Evolutionary conservation across 495 filamentous ascomycete species (phyloP).

Genomic region (Podospora fimiseda): DNA sequence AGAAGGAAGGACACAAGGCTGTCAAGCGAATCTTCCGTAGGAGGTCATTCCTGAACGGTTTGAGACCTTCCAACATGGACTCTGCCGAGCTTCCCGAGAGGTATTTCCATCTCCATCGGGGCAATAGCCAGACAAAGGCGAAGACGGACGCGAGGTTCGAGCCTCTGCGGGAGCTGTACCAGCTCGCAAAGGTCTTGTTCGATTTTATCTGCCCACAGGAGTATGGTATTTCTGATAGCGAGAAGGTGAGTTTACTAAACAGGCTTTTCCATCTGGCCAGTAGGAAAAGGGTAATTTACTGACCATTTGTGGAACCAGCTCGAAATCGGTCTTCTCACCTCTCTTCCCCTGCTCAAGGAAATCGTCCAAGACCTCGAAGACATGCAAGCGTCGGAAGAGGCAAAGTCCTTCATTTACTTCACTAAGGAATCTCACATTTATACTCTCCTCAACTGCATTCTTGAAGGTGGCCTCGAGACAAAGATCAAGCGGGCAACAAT

Average conservation of each 20-base stretch:
- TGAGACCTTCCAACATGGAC: constrained; percentile 22
- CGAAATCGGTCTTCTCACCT: constrained; percentile 92
- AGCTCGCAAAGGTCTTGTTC: constrained; percentile 87
- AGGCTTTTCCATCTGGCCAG: no score
- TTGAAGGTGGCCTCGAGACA: constrained; percentile 91
- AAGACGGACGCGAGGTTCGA: constrained; percentile 80
- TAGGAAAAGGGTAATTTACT: no score
- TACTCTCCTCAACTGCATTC: constrained; percentile 92
- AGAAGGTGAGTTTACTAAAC: no score
- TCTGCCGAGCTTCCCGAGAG: constrained; percentile 50
- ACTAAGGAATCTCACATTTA: constrained; percentile 99
- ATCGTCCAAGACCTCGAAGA: constrained; percentile 97
- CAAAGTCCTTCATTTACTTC: constrained; percentile 96
- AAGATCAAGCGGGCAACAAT: constrained; percentile 86
- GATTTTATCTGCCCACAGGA: constrained; percentile 98
- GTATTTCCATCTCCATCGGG: constrained; percentile 83
- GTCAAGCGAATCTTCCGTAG: constrained; percentile 48
- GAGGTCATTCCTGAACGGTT: constrained; percentile 42
- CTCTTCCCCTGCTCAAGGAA: constrained; percentile 85
- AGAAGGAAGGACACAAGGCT: constrained; percentile 30
- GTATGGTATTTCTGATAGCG: constrained; percentile 87
- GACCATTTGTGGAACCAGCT: no score
- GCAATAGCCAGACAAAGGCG: constrained; percentile 67
- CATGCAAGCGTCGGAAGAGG: constrained; percentile 85
- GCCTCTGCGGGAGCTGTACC: constrained; percentile 86